Conservation (phyloP, 345 rosid genomes). For the Kernera saxatilis region DNA sequence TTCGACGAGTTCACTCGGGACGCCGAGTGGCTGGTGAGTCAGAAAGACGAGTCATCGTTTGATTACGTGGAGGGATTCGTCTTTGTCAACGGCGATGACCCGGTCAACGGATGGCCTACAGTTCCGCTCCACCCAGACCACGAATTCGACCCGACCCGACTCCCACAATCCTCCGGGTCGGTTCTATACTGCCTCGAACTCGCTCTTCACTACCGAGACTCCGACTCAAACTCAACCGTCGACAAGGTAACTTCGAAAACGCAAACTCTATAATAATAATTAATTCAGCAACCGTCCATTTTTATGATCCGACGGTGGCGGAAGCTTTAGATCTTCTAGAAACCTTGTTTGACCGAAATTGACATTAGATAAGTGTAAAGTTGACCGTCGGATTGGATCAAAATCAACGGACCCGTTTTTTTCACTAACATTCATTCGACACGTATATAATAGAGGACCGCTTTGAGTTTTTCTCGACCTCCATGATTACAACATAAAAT, state of each 20-base stretch:
- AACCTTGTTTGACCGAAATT: constrained; percentile 21
- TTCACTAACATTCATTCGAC: constrained; percentile 9
- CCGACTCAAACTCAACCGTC: constrained; percentile 41
- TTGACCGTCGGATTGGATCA: constrained; percentile 4
- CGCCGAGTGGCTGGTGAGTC: constrained; percentile 79
- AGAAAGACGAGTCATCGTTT: constrained; percentile 43
- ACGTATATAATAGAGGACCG: constrained; percentile 27
- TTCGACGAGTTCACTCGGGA: constrained; percentile 64
- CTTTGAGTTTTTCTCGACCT: constrained; percentile 21
- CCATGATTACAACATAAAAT: constrained; percentile 23
- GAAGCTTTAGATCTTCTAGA: constrained; percentile 9
- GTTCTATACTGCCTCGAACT: constrained; percentile 88
- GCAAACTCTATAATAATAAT: neutral
- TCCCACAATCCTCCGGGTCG: constrained; percentile 53
- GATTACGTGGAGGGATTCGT: constrained; percentile 92
- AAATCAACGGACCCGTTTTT: neutral
- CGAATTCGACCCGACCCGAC: constrained; percentile 37
- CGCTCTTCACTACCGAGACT: constrained; percentile 53
- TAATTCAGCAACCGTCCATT: neutral
- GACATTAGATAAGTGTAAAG: neutral
- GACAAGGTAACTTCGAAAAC: constrained; percentile 49
- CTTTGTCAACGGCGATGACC: constrained; percentile 76
- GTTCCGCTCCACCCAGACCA: constrained; percentile 48
- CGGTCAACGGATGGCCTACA: constrained; percentile 80
- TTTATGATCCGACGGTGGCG: constrained; percentile 1